Base-by-base conservation (phyloP, 2,329 filamentous ascomycete genomes). In the Sporothrix humicola region DNA sequence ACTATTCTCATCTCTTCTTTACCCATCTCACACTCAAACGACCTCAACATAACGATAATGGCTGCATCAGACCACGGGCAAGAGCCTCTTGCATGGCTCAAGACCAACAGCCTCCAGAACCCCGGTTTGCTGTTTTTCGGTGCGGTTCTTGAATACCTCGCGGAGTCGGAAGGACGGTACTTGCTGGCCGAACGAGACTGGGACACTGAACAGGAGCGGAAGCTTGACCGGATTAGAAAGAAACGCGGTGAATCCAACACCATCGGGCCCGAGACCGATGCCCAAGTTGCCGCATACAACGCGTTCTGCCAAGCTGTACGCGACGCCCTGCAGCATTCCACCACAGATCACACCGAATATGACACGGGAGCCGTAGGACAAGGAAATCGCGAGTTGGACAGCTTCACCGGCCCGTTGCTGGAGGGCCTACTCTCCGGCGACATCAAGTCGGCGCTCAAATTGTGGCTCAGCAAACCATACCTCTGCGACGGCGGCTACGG, bases 1-100 rank as follows among this genome's bases (percentile, higher is more conserved):
- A 26, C 23, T 26, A 26, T 26, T 26, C 23, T 26, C 23, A 26
- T 26, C 23, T 26, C 23, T 26, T 26, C 23, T 26, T 26, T 26
- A 26, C 23, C 23, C 23, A 26, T 26, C 23, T 26, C 23, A 26
- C 23, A 26, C 23, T 26, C 23, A 26, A 26, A 26, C 23, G 70
- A 72, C 23, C 17, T 72, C 17, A 72, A 72, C 7, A 44, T 26
- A n/a, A 23, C 46, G 1, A 65, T 46, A 1, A 65, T 42, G 69
- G 54, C 58, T 1, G 58, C 56, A 3, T 46, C 56, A 13, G 6
- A 3, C 8, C 2, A 9, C 3, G 5, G 23, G 1, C 1, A 9
- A 6, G 10, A 9, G 37, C 31, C 54, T 4, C 12, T 13, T 17
- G 5, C 50, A 12, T 70, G 50, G 50, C 68, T 52, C 4, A 46